These are phyloP conservation scores for Calonectria hongkongensis DNA, from an alignment of 2,329 filamentous ascomycete species.

Conservation along the genomic window DNA sequence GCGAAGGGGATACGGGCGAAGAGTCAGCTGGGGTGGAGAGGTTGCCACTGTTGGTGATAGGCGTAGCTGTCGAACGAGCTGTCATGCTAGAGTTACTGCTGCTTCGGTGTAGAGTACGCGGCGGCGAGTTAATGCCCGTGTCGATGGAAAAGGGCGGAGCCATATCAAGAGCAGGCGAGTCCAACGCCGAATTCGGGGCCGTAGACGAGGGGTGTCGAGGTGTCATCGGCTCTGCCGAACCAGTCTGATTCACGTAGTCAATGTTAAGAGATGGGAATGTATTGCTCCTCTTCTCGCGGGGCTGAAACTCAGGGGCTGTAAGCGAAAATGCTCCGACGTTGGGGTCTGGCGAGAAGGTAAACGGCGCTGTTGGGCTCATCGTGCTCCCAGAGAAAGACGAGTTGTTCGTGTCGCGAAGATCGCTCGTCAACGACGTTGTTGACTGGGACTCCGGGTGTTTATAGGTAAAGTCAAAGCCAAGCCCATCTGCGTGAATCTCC, in stretches of 20 bases:
- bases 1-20: slow-evolving; percentile 81
- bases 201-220: slow-evolving; percentile 70
- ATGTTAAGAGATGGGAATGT: slow-evolving; percentile 86
- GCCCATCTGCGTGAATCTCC: slow-evolving; percentile 70
- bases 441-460: slow-evolving; percentile 60
- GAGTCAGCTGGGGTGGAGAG: slow-evolving; percentile 66
- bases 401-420: slow-evolving; percentile 57
- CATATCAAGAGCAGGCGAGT: slow-evolving; percentile 70
- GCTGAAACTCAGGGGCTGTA: slow-evolving; percentile 67
- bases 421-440: slow-evolving; percentile 58
- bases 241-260: slow-evolving; percentile 70
- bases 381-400: slow-evolving; percentile 81
- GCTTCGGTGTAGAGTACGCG: slow-evolving; percentile 56
- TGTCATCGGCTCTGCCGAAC: slow-evolving; percentile 66
- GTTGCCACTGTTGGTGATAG: slow-evolving; percentile 44
- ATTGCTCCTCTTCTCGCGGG: slow-evolving; percentile 82
- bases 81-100: slow-evolving; percentile 62
- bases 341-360: slow-evolving; percentile 85
- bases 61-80: slow-evolving; percentile 48
- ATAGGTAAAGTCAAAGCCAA: slow-evolving; percentile 60
- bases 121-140: slow-evolving; percentile 64
- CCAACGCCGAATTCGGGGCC: slow-evolving; percentile 71
- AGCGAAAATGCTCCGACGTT: slow-evolving; percentile 78
- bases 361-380: slow-evolving; percentile 84
- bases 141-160: slow-evolving; percentile 66